A percentile compares a stretch with the other conserved stretches of the same genome.
These are phyloP conservation scores for Penicillium sp. DNA, from an alignment of 2,329 filamentous ascomycete species.

Conservation along the genomic window DNA sequence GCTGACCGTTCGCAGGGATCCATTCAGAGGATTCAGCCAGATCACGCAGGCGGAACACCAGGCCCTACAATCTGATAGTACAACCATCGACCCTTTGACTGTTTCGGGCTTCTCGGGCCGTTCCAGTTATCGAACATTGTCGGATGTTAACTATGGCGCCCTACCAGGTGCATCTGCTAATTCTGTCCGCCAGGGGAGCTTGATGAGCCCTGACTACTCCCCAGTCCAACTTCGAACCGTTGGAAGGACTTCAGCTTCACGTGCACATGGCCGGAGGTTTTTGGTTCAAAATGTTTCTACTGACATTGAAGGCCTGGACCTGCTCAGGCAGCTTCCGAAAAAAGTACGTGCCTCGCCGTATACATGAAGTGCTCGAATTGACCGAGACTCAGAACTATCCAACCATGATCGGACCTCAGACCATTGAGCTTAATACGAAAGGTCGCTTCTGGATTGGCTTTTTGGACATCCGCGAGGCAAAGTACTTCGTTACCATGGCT, in stretches of 20 bases:
- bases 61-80: neutral
- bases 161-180: neutral
- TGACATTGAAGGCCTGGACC: neutral
- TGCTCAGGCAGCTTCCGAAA: neutral
- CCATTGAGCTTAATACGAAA: slow-evolving; percentile 2
- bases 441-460: slow-evolving; percentile 9
- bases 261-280: slow-evolving; percentile 4
- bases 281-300: slow-evolving; percentile 2
- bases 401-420: slow-evolving; percentile 5
- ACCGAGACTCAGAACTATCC: neutral
- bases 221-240: neutral
- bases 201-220: neutral
- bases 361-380: neutral
- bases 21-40: neutral
- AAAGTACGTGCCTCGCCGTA: neutral
- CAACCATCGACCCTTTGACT: neutral
- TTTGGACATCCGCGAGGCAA: slow-evolving; percentile 2
- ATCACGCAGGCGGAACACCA: neutral
- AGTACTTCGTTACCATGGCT: neutral
- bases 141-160: neutral
- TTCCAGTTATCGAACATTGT: neutral
- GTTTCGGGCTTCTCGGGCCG: neutral
- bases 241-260: neutral
- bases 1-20: neutral
- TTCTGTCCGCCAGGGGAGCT: neutral